Conservation (phyloP, 495 filamentous ascomycete genomes). For the Hyaloscypha variabilis region DNA sequence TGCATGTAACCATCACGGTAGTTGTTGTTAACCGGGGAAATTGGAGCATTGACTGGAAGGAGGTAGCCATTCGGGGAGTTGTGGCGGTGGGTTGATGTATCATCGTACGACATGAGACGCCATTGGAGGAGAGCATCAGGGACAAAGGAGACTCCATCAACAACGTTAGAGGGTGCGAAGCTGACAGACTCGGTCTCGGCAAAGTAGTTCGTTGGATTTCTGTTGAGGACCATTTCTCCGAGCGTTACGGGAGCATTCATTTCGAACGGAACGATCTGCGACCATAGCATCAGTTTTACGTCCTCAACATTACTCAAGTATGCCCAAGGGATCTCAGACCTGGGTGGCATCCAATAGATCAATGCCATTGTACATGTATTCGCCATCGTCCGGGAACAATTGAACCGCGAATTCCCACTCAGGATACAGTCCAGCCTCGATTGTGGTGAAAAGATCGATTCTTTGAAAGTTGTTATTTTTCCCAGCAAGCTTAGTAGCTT, state of each 20-base stretch:
- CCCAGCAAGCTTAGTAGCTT: slow-evolving; percentile 18
- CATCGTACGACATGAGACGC: slow-evolving; percentile 22
- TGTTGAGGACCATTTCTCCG: slow-evolving; percentile 19
- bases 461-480: slow-evolving; percentile 23
- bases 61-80: slow-evolving; percentile 40
- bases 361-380: slow-evolving; percentile 24
- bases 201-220: slow-evolving; percentile 26
- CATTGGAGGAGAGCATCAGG: slow-evolving; percentile 38
- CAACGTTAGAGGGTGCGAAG: slow-evolving; percentile 16
- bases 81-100: slow-evolving; percentile 19
- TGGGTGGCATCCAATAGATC: slow-evolving; percentile 24
- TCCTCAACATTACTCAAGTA: background rate
- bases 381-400: slow-evolving; percentile 21
- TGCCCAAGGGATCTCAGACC: background rate
- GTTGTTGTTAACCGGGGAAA: slow-evolving; percentile 50
- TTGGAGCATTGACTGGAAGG: slow-evolving; percentile 32
- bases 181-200: slow-evolving; percentile 23
- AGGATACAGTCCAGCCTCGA: slow-evolving; percentile 23
- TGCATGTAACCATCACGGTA: slow-evolving; percentile 26
- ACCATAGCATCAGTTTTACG: background rate
- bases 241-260: slow-evolving; percentile 1
- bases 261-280: slow-evolving; percentile 16
- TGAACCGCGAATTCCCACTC: slow-evolving; percentile 19
- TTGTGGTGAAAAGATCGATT: slow-evolving; percentile 20
- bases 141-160: slow-evolving; percentile 26